These are phyloP conservation scores for Calocybe gambosa DNA, from an alignment of 1,284 basidiomycete genomes.

Conservation along the genomic window DNA sequence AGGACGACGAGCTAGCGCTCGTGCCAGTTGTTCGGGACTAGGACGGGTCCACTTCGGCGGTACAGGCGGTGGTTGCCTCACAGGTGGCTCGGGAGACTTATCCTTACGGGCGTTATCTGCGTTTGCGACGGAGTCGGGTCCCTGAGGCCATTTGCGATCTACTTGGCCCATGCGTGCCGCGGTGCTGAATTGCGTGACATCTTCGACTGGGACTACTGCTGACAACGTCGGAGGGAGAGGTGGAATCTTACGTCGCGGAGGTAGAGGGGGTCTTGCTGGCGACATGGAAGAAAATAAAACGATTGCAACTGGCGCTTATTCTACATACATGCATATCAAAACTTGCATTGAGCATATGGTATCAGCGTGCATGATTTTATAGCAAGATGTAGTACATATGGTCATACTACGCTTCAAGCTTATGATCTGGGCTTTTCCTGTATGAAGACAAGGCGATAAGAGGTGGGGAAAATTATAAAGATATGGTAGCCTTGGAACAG, in stretches of 20 bases:
- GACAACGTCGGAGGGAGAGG: constrained; percentile 18
- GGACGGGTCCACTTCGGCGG: constrained; percentile 19
- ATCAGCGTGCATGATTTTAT: constrained; percentile 14
- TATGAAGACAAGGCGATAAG: constrained; percentile 9
- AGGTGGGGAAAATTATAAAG: not conserved
- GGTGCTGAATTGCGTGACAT: constrained; percentile 18
- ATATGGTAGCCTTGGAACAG: constrained; percentile 15
- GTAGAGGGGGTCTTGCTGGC: constrained; percentile 15
- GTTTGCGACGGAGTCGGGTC: not conserved
- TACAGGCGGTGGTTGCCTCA: constrained; percentile 15
- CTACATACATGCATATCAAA: too few relatives aligned
- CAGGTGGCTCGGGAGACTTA: not conserved
- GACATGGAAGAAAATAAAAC: constrained; percentile 9
- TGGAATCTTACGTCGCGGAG: constrained; percentile 23
- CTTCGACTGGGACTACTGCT: constrained; percentile 2
- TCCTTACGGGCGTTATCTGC: not conserved
- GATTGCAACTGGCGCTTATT: not conserved
- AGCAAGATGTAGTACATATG: constrained; percentile 29
- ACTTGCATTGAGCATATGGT: not conserved
- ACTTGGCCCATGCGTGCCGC: constrained; percentile 24
- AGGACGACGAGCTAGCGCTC: constrained; percentile 27
- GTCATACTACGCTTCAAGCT: constrained; percentile 30
- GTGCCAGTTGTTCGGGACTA: constrained; percentile 19
- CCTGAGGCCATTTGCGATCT: constrained; percentile 7
- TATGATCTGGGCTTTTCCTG: constrained; percentile 91